A percentile compares a stretch with the other conserved stretches of the same genome.
These are phyloP conservation scores for Dryadomyces quercus-mongolicae DNA, from an alignment of 2,329 filamentous ascomycete species.

Conservation along the genomic window DNA sequence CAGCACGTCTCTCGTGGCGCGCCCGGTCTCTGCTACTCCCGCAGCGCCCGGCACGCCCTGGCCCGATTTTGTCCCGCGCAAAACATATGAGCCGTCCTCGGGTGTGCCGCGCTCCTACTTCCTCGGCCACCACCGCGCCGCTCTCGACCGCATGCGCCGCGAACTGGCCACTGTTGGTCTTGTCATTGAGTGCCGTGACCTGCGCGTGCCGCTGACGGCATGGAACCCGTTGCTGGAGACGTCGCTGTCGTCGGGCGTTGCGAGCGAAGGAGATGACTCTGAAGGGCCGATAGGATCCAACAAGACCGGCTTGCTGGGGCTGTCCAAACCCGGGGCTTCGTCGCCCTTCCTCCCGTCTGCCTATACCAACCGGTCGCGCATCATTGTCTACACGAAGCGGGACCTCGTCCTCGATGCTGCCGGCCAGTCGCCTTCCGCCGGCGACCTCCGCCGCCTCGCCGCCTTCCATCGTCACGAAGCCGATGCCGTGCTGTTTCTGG, in stretches of 20 bases:
- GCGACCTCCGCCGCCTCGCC: constrained; percentile 16
- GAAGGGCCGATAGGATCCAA: no score
- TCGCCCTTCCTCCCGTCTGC: constrained; percentile 18
- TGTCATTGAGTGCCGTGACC: constrained; percentile 90
- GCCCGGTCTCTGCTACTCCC: neutral
- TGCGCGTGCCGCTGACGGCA: constrained; percentile 77
- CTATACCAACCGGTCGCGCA: constrained; percentile 53
- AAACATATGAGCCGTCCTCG: constrained; percentile 55
- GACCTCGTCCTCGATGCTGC: constrained; percentile 48
- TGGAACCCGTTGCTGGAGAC: constrained; percentile 84
- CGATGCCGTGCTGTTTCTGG: constrained; percentile 19
- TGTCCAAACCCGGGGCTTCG: neutral
- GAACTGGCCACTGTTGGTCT: constrained; percentile 72
- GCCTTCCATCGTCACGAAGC: constrained; percentile 30
- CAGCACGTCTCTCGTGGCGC: neutral
- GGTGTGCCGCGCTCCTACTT: constrained; percentile 85
- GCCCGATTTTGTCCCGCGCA: constrained; percentile 56
- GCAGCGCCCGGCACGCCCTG: constrained; percentile 7
- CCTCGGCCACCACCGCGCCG: constrained; percentile 81
- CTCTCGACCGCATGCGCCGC: constrained; percentile 69
- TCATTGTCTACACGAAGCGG: constrained; percentile 85
- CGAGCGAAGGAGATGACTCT: neutral
- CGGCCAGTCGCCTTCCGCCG: neutral
- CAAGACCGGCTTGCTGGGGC: neutral
- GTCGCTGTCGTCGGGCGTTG: constrained; percentile 44